Conservation (phyloP, 2,329 filamentous ascomycete species). For the Trichoderma endophyticum region DNA sequence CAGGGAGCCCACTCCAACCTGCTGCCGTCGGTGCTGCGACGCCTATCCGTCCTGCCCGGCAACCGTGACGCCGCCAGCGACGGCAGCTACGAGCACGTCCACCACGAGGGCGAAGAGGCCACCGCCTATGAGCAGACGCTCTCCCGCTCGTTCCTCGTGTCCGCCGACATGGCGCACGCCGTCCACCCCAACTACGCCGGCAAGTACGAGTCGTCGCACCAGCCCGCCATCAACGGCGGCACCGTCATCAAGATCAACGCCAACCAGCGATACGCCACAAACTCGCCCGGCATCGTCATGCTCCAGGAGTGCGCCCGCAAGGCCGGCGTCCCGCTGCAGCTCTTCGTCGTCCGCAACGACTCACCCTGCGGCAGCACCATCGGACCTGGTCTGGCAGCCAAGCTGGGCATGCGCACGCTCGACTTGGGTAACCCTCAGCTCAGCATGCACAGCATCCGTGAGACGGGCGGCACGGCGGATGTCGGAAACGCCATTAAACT, state of each 20-base stretch:
- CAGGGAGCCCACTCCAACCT: constrained; percentile 94
- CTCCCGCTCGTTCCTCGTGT: constrained; percentile 86
- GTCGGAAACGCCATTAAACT: constrained; percentile 81
- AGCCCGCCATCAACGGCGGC: constrained; percentile 93
- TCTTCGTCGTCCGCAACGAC: constrained; percentile 96
- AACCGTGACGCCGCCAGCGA: constrained; percentile 65
- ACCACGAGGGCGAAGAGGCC: constrained; percentile 59
- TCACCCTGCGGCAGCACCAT: constrained; percentile 94
- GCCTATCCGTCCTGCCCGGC: constrained; percentile 75
- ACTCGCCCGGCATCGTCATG: constrained; percentile 90
- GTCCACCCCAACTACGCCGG: constrained; percentile 91
- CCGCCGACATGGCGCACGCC: constrained; percentile 95
- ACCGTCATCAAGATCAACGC: constrained; percentile 98
- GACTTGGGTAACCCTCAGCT: constrained; percentile 93
- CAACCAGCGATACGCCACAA: constrained; percentile 94
- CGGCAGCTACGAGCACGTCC: constrained; percentile 53
- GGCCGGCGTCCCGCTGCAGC: constrained; percentile 78
- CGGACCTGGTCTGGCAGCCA: constrained; percentile 90
- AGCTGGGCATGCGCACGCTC: constrained; percentile 80
- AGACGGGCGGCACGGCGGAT: constrained; percentile 85
- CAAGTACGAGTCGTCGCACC: constrained; percentile 90
- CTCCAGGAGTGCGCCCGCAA: constrained; percentile 79
- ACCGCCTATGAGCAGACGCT: constrained; percentile 94
- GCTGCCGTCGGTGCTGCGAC: constrained; percentile 79
- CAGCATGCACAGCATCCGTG: constrained; percentile 95